Base-by-base conservation (phyloP, 2,329 filamentous ascomycete genomes). In the Alternaria ethzedia region DNA sequence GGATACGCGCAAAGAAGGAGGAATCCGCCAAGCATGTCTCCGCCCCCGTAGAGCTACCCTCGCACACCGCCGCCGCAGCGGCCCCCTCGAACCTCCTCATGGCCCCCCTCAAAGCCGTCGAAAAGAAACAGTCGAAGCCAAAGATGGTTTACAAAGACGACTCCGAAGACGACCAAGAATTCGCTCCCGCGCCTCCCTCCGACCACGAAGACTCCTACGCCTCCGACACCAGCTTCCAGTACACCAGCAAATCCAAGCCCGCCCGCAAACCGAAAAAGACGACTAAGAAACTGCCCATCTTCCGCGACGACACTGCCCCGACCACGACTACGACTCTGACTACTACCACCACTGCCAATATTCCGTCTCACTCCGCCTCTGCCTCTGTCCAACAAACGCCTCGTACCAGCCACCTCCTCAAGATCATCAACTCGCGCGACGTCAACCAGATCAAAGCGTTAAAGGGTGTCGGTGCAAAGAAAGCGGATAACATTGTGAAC, bases 381-480 rank as follows among this genome's bases (percentile, higher is more conserved):
- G 72, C 65, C 8, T 41, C 36, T 41, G 72, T 65, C 9, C 69
- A 71, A 47, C 73, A 77, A 13, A 86, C 87, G 1, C 89, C 89
- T 2, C 84, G 88, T 4, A 90, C 89, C 7, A 84, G 84, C 65
- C 86, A 87, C 63, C 81, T 94, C 3, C 84, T 94, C 3, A 83
- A 87, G 50, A 90, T 93, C 71, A 87, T 94, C 80, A 94, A 94
- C 82, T 92, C 90, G 20, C 86, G 89, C 52, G 89, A 94, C 64
- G 80, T 90, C 17, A 82, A 82, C 13, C 83, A 87, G 74, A 93
- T 94, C 78, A 87, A 86, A 71, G 81, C 87, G 4, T 83, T 94
- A 2, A 88, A 88, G 43, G 91, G 91, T 2, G 89, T 94, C 11
- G 91, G 91, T 0, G 84, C 88, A 2, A 93, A 93, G 82, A 91